phyloP scores from a whole-genome alignment of 495 filamentous ascomycete genomes.

The Annulohypoxylon moriforme region DNA sequence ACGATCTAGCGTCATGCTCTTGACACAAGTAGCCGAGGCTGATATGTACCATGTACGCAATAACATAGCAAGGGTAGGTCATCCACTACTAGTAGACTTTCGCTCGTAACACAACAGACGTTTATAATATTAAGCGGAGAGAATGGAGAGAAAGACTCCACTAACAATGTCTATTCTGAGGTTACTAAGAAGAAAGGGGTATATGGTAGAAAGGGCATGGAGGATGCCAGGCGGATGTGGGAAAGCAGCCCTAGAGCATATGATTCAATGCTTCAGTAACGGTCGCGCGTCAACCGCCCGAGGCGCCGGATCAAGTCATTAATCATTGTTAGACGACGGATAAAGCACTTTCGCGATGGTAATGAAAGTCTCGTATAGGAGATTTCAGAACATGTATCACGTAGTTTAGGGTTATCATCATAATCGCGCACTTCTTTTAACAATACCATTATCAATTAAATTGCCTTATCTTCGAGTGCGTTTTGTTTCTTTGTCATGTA shows the following conservation, averaged over 20 bases:
- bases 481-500: background rate
- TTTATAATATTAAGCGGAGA: slow-evolving; percentile 9
- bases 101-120: slow-evolving; percentile 34
- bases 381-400: background rate
- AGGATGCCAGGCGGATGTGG: background rate
- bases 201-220: background rate
- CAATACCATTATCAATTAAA: background rate
- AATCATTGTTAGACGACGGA: background rate
- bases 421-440: background rate
- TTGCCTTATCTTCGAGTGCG: background rate
- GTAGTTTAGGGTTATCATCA: background rate
- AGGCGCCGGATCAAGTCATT: background rate
- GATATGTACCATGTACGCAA: background rate
- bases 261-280: slow-evolving; percentile 4
- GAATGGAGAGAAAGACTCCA: background rate
- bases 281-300: slow-evolving; percentile 8
- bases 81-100: background rate
- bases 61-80: background rate
- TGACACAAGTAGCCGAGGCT: slow-evolving; percentile 3
- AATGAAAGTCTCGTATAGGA: background rate
- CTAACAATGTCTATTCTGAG: background rate
- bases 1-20: background rate
- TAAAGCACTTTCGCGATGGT: background rate
- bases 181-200: background rate
- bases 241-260: background rate